Evolutionary conservation across 1,139 yeast genomes (phyloP).

Genomic region (Hansenula anomala): DNA sequence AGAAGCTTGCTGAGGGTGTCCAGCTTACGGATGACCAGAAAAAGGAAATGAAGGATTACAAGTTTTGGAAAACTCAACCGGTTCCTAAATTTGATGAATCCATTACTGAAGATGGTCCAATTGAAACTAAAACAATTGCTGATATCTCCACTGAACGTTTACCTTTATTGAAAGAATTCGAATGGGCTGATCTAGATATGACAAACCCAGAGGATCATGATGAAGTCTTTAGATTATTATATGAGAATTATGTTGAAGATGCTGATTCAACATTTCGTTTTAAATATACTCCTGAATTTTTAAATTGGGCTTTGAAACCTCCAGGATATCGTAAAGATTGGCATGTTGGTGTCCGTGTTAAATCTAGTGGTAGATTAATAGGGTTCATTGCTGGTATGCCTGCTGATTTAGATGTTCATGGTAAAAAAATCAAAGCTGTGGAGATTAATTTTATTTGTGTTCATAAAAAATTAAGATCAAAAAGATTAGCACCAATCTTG

Average conservation of each 20-base stretch:
- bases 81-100: slow-evolving; percentile 73
- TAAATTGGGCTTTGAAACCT: slow-evolving; percentile 90
- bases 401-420: slow-evolving; percentile 58
- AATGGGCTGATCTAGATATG: slow-evolving; percentile 82
- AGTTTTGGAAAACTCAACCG: slow-evolving; percentile 98
- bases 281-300: slow-evolving; percentile 77
- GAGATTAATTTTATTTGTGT: slow-evolving; percentile 93
- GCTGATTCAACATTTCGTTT: slow-evolving; percentile 89
- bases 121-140: slow-evolving; percentile 66
- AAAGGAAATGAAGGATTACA: slow-evolving; percentile 84
- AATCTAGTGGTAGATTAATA: slow-evolving; percentile 67
- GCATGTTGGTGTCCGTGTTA: slow-evolving; percentile 92
- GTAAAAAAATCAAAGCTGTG: slow-evolving; percentile 55
- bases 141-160: slow-evolving; percentile 70
- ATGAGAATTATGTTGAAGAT: slow-evolving; percentile 93
- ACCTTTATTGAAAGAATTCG: slow-evolving; percentile 72
- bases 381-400: slow-evolving; percentile 95
- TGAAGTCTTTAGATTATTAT: slow-evolving; percentile 74
- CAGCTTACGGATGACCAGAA: slow-evolving; percentile 50
- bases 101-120: slow-evolving; percentile 75
- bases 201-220: slow-evolving; percentile 51
- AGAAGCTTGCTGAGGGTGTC: slow-evolving; percentile 41
- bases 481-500: slow-evolving; percentile 88
- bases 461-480: slow-evolving; percentile 90
- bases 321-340: slow-evolving; percentile 91